Evolutionary conservation across 2,329 filamentous ascomycete genomes (phyloP), one percentile per base, ranked within the genome.

Genomic region (Verticillium klebahnii): DNA sequence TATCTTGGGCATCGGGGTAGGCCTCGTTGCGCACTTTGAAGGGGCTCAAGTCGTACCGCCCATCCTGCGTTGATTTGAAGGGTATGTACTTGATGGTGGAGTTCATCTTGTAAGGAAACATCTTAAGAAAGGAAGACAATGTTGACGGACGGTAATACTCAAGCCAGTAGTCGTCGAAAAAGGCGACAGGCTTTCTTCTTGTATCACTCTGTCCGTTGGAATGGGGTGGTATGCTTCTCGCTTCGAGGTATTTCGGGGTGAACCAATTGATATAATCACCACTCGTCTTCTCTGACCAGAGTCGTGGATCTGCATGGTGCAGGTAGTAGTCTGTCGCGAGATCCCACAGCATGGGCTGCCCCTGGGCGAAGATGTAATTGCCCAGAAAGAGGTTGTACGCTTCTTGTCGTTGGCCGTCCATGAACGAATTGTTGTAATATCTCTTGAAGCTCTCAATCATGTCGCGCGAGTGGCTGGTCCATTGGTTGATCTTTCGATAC

Each of bases 361-460:
- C 93, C 66, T 92, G 88, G 0, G 85, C 78, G 72, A 93, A 98
- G 58, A 93, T 91, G 73, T 99, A 99, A 71, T 98, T 97, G 7
- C 95, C 95, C 1, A 99, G 83, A 71, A 99, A 99, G 11, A 99
- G 81, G 68, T 99, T 99, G 75, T 98, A 98, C 0, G 95, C 95
- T 75, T 99, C 95, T 75, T 99, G 95, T 36, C 95, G 88, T 72
- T 99, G 95, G n/a, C 90, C 93, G 74, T 99, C 95, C 9, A 99
- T 84, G 73, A 99, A 99, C 0, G 94, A 96, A 72, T 99, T 99
- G 77, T 98, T 97, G 75, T 99, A 99, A 74, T 98, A 99, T 32
- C 95, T 87, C 75, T 98, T 99, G 80, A 99, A 97, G 73, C 92
- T 97, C 77, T 99, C 95, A 25, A 99, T 93, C 94, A 99, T 98